phyloP scores from a whole-genome alignment of 495 filamentous ascomycete species.

The Staphylotrichum tortipilum region DNA sequence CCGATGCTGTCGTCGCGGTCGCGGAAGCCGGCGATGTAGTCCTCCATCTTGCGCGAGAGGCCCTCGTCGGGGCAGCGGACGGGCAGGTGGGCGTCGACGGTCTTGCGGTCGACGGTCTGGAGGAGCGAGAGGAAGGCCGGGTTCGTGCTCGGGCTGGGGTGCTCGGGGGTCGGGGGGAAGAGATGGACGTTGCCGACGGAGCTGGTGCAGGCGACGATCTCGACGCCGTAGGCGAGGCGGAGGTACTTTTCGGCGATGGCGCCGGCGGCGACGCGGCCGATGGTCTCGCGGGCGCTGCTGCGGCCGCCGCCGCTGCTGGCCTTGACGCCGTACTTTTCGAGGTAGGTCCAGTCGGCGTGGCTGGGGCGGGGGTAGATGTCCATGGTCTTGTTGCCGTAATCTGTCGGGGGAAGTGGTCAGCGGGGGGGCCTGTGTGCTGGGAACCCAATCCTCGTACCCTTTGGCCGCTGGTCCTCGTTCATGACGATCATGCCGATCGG shows the following conservation, averaged over 20 bases:
- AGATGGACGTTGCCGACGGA: slow-evolving; percentile 78
- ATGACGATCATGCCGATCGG: slow-evolving; percentile 81
- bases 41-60: slow-evolving; percentile 62
- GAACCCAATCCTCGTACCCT: slow-evolving; percentile 32
- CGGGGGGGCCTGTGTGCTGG: too few relatives aligned
- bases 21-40: slow-evolving; percentile 69
- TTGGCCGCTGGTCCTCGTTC: slow-evolving; percentile 89
- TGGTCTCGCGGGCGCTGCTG: slow-evolving; percentile 89
- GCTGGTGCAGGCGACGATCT: slow-evolving; percentile 86
- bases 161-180: slow-evolving; percentile 68
- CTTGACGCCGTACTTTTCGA: slow-evolving; percentile 95
- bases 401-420: slow-evolving; percentile 24
- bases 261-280: slow-evolving; percentile 87
- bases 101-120: slow-evolving; percentile 62
- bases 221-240: slow-evolving; percentile 65
- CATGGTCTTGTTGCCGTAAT: slow-evolving; percentile 89
- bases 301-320: slow-evolving; percentile 87
- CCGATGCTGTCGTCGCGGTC: slow-evolving; percentile 87
- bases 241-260: slow-evolving; percentile 94
- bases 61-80: slow-evolving; percentile 74
- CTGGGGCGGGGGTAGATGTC: slow-evolving; percentile 83
- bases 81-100: slow-evolving; percentile 75
- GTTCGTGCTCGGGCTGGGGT: slow-evolving; percentile 69
- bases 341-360: slow-evolving; percentile 95
- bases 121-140: slow-evolving; percentile 74